A percentile compares a stretch with the other conserved stretches of the same genome.
phyloP scores from a whole-genome alignment of 2,329 filamentous ascomycete genomes.

The Fusarium dimerum region DNA sequence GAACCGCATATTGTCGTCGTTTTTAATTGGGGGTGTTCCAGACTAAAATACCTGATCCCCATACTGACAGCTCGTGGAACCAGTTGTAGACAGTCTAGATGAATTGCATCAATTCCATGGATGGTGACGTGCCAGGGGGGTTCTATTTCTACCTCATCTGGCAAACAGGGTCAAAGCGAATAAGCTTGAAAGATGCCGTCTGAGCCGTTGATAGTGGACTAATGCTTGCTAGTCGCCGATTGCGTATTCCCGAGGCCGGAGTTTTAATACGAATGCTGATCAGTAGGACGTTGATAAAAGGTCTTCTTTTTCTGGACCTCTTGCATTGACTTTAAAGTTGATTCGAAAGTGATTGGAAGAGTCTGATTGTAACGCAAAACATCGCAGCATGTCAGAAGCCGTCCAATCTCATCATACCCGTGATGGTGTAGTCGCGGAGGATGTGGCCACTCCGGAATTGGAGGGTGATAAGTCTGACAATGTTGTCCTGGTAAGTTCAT shows the following conservation, averaged over 20 bases:
- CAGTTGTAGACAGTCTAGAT: background rate
- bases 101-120: constrained; percentile 4
- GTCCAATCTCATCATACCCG: background rate
- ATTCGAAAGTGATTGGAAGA: background rate
- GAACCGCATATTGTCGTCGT: background rate
- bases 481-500: constrained; percentile 7
- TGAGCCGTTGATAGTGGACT: too few relatives aligned
- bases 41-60: background rate
- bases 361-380: too few relatives aligned
- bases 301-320: background rate
- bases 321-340: background rate
- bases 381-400: background rate
- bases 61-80: background rate
- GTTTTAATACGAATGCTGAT: too few relatives aligned
- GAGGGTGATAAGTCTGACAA: constrained; percentile 8
- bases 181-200: too few relatives aligned
- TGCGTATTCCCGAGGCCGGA: too few relatives aligned
- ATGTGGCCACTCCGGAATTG: background rate
- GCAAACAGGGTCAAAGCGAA: background rate
- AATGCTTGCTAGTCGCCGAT: too few relatives aligned
- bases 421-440: background rate
- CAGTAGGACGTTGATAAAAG: too few relatives aligned
- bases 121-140: constrained; percentile 5
- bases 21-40: background rate
- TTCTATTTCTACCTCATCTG: too few relatives aligned